phyloP scores from a whole-genome alignment of 2,329 filamentous ascomycete genomes.

The Fusarium graminum region DNA sequence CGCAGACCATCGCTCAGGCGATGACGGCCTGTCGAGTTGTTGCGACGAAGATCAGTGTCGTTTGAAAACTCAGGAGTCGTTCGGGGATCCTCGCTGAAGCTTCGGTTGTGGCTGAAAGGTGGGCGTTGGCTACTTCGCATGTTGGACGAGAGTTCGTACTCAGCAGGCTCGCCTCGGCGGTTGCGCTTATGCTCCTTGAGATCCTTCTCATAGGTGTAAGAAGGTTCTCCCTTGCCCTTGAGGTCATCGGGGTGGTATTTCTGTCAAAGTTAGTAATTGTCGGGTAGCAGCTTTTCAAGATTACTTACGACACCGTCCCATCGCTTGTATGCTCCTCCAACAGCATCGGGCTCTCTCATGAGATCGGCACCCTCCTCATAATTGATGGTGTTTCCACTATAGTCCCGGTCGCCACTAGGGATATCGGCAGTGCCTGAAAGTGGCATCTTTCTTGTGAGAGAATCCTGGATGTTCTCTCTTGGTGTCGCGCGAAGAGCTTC shows the following conservation, averaged over 20 bases:
- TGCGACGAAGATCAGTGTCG: constrained; percentile 52
- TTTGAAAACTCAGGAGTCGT: constrained; percentile 44
- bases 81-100: constrained; percentile 57
- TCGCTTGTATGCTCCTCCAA: constrained; percentile 81
- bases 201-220: constrained; percentile 76
- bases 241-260: constrained; percentile 81
- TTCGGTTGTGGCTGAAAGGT: constrained; percentile 57
- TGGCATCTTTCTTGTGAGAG: constrained; percentile 78
- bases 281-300: not conserved
- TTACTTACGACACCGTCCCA: constrained; percentile 78
- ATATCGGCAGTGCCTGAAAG: constrained; percentile 83
- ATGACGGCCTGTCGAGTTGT: constrained; percentile 58
- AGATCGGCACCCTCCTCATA: constrained; percentile 91
- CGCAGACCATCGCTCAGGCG: constrained; percentile 65
- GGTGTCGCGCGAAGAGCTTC: constrained; percentile 87
- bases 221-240: constrained; percentile 86
- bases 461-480: constrained; percentile 79
- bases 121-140: constrained; percentile 39
- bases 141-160: constrained; percentile 64
- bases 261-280: constrained; percentile 53
- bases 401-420: constrained; percentile 78
- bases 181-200: constrained; percentile 68
- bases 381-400: constrained; percentile 76
- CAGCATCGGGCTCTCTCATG: constrained; percentile 77
- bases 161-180: constrained; percentile 52